Conservation (phyloP, 2,329 filamentous ascomycete genomes). For the Ustilaginoidea virens region DNA sequence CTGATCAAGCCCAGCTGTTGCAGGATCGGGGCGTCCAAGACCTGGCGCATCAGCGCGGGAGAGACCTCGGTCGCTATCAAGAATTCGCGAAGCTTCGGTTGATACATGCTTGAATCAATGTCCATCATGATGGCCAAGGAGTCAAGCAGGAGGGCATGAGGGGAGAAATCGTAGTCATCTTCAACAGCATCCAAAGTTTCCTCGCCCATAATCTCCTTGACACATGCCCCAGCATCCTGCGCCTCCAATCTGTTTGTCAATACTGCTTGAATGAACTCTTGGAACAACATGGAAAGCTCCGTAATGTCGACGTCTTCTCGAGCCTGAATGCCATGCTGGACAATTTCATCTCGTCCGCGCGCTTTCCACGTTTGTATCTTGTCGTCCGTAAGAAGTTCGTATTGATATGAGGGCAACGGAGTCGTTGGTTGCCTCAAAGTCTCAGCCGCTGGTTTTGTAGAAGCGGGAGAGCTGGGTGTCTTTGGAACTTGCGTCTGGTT, state of each 20-base stretch:
- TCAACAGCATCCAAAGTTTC: constrained; percentile 34
- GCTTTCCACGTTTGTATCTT: constrained; percentile 52
- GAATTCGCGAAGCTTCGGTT: constrained; percentile 45
- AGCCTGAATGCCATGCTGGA: constrained; percentile 49
- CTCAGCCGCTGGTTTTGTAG: constrained; percentile 10
- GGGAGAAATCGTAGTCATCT: constrained; percentile 38
- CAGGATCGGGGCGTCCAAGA: constrained; percentile 67
- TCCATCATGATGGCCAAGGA: constrained; percentile 68
- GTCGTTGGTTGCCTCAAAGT: constrained; percentile 11
- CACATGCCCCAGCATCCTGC: constrained; percentile 51
- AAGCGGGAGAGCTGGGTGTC: constrained; percentile 6
- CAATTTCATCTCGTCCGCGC: constrained; percentile 49
- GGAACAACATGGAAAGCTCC: constrained; percentile 57
- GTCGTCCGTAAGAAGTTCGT: constrained; percentile 60
- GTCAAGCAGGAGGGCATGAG: constrained; percentile 64
- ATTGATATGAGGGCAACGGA: constrained; percentile 42
- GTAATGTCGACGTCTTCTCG: constrained; percentile 52
- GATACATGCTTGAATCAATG: constrained; percentile 38
- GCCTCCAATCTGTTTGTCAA: constrained; percentile 54
- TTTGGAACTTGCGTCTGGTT: constrained; percentile 3
- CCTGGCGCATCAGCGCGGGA: constrained; percentile 55
- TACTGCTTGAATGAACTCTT: constrained; percentile 69
- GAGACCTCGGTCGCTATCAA: constrained; percentile 60
- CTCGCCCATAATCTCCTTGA: constrained; percentile 58
- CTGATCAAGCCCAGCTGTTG: constrained; percentile 66